Base-by-base conservation (phyloP, 2,329 filamentous ascomycete genomes). In the Rachicladosporium sp. region DNA sequence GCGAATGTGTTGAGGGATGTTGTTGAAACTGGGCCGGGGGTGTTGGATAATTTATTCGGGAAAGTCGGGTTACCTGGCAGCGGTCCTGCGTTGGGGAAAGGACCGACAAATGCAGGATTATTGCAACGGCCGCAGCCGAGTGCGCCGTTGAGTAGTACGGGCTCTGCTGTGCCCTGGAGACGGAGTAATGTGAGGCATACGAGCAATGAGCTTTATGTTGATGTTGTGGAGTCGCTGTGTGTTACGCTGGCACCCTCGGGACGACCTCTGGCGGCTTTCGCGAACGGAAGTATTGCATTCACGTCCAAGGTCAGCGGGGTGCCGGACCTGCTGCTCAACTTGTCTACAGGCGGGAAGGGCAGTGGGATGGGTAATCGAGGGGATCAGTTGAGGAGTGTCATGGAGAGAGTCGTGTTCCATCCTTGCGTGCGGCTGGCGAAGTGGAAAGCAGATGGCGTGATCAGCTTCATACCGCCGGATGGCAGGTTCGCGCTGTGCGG, bases 401-500 rank as follows among this genome's bases (percentile, higher is more conserved):
- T 98, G 59, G 81, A 93, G 48, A 67, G 94, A 2, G 91, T 89
- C 1, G 87, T 95, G 0, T 98, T 98, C 52, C 91, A 98, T 58
- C 91, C 91, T 0, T 96, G 91, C 53, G 91, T 98, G 6, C 74
- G 91, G 11, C 67, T 98, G 3, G 82, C 81, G n/a, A 74, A 79
- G 46, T 98, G 91, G 91, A 80, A 80, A 51, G 85, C 93, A 51
- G 75, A 77, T 40, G 91, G 91, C 3, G 83, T 94, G 48, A 68
- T 98, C n/a, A 93, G 85, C 56, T 98, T 98, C 54, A 76, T 98
- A 9, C 91, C 91, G 2, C 91, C 91, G 1, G 91, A 98, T 58
- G 91, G 91, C 27, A 76, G 86, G 33, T 98, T 96, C 58, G 82
- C 94, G 31, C 70, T 98, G 11, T 88, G 87, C 27, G 88, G 87